Percentiles rank a stretch among this genome's conserved stretches.
Evolutionary conservation across 805 yeast genomes (phyloP).

Genomic region (Lipomyces spencermartinsiae): DNA sequence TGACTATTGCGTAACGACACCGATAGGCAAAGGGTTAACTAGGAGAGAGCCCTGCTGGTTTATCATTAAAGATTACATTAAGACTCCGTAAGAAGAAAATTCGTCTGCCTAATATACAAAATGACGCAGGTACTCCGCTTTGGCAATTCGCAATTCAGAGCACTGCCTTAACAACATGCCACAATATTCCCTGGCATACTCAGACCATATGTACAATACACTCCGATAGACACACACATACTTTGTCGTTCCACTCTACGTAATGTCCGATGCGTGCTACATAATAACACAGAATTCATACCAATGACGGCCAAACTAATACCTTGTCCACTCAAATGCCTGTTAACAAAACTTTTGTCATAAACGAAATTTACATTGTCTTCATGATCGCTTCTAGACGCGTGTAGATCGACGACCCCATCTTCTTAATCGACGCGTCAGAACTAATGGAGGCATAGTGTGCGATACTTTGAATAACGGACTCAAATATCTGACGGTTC

Average conservation of each 20-base stretch:
- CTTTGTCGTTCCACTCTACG: neutral
- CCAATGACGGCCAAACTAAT: neutral
- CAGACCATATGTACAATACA: neutral
- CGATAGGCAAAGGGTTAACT: neutral
- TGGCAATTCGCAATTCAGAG: neutral
- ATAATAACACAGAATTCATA: neutral
- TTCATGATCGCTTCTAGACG: conserved; percentile 24
- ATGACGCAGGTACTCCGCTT: neutral
- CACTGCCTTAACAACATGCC: neutral
- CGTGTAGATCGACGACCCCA: conserved; percentile 31
- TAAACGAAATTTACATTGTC: neutral
- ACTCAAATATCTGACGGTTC: conserved; percentile 28
- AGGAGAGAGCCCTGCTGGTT: neutral
- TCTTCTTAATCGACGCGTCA: conserved; percentile 34
- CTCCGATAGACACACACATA: neutral
- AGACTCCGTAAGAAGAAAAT: neutral
- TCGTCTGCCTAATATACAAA: conserved; percentile 3
- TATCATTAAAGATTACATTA: neutral
- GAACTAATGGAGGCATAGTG: conserved; percentile 31
- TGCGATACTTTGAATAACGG: conserved; percentile 32
- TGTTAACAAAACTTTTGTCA: neutral
- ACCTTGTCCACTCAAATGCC: neutral
- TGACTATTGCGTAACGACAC: neutral
- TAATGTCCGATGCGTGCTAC: neutral
- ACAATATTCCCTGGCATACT: neutral